These are phyloP conservation scores for Eucalyptus dawsonii DNA, from an alignment of 345 rosid genomes.

Conservation along the genomic window DNA sequence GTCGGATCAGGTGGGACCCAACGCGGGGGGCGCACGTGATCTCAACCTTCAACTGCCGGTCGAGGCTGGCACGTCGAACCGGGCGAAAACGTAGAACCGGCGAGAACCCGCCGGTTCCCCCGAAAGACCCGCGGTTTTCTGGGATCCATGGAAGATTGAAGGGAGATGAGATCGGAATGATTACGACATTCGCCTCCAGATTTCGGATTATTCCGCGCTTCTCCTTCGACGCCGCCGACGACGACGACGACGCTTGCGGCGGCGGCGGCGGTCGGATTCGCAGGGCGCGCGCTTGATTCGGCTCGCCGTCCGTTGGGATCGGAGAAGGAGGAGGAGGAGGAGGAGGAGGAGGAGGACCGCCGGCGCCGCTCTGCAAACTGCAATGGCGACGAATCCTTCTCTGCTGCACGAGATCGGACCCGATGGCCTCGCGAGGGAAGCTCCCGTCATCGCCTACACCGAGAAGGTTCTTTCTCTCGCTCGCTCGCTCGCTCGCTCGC, in stretches of 20 bases:
- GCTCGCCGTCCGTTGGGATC: not conserved
- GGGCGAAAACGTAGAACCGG: not conserved
- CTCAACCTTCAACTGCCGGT: not conserved
- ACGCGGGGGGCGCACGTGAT: not conserved
- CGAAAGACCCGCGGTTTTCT: not conserved
- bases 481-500: not conserved
- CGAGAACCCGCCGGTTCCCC: not conserved
- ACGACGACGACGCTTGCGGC: not conserved
- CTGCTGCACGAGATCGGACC: slow-evolving; percentile 76
- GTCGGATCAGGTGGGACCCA: not conserved
- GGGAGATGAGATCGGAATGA: not conserved
- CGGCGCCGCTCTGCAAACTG: not conserved
- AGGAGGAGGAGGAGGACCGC: not conserved
- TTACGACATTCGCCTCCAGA: not conserved
- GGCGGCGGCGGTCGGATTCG: not conserved
- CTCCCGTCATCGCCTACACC: slow-evolving; percentile 81
- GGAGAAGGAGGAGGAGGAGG: not conserved
- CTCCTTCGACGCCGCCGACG: not conserved
- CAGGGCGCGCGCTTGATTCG: not conserved
- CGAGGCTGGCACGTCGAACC: not conserved
- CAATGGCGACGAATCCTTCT: slow-evolving; percentile 27
- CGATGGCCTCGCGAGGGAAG: slow-evolving; percentile 77
- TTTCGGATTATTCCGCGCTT: not conserved
- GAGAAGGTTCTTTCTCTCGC: slow-evolving; percentile 45
- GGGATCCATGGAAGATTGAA: not conserved